phyloP scores from a whole-genome alignment of 306 rosid genomes.

The Inga leiocalycina region DNA sequence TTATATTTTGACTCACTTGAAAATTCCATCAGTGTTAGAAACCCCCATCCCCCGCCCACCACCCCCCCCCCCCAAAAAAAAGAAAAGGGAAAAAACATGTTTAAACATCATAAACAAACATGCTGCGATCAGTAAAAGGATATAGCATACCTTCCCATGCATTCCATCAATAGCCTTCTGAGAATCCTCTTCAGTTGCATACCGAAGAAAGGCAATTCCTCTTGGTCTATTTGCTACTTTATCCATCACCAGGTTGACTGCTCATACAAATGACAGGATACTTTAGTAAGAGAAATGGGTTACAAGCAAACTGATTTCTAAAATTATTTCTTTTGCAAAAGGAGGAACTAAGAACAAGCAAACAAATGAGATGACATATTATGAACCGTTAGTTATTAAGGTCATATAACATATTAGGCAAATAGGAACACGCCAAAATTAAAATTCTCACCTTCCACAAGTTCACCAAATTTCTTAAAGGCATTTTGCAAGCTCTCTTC shows the following conservation, averaged over 20 bases:
- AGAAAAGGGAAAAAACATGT: background rate
- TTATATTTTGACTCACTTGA: background rate
- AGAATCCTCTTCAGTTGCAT: slow-evolving; percentile 79
- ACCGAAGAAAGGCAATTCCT: slow-evolving; percentile 90
- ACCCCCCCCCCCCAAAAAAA: no score
- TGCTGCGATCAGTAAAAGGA: background rate
- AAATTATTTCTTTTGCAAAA: background rate
- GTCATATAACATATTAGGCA: slow-evolving; percentile 9
- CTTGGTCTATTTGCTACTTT: slow-evolving; percentile 88
- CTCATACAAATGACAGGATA: slow-evolving; percentile 4
- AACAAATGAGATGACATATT: background rate
- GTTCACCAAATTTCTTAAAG: slow-evolving; percentile 73
- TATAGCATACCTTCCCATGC: slow-evolving; percentile 83
- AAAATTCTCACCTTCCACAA: slow-evolving; percentile 65
- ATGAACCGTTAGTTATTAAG: background rate
- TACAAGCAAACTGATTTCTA: background rate
- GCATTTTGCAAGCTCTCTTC: slow-evolving; percentile 82
- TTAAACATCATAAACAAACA: background rate
- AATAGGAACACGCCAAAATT: slow-evolving; percentile 7
- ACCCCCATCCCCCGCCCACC: background rate
- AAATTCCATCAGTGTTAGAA: background rate
- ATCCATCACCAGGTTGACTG: slow-evolving; percentile 97
- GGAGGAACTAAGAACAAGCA: background rate
- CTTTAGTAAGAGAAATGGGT: slow-evolving; percentile 1
- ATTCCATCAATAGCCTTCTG: slow-evolving; percentile 83